These are phyloP conservation scores for Populus hybrid DNA, from an alignment of 441 rosid genomes.

Conservation along the genomic window DNA sequence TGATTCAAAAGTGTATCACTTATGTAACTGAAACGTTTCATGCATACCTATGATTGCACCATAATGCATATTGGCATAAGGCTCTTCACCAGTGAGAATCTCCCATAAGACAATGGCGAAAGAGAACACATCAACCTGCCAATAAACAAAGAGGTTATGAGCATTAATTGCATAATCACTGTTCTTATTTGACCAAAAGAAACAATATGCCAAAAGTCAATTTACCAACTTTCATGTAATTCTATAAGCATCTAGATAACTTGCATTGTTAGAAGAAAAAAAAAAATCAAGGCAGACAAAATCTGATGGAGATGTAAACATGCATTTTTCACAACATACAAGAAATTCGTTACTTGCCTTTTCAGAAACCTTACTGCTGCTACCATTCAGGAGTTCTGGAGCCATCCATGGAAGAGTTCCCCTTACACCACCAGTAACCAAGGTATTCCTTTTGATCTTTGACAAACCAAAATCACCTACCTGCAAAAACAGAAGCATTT, in stretches of 20 bases:
- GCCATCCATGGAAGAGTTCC: too few species aligned
- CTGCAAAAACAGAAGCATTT: not conserved
- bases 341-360: not conserved
- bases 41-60: slow-evolving; percentile 79
- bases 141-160: not conserved
- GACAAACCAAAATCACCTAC: too few species aligned
- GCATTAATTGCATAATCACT: not conserved
- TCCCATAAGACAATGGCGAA: slow-evolving; percentile 88
- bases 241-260: not conserved
- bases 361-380: too few species aligned
- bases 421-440: too few species aligned
- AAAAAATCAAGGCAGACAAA: not conserved
- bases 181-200: not conserved
- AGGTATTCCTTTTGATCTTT: too few species aligned
- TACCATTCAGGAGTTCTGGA: too few species aligned
- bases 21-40: not conserved
- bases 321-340: not conserved
- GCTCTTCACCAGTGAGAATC: slow-evolving; percentile 87
- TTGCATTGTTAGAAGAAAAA: not conserved
- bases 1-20: not conserved
- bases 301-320: not conserved
- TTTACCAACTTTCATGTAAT: not conserved
- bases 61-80: slow-evolving; percentile 86
- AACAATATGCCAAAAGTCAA: not conserved
- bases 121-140: slow-evolving; percentile 83